Conservation (phyloP, 2,329 filamentous ascomycete genomes). For the Colletotrichum australisinense region DNA sequence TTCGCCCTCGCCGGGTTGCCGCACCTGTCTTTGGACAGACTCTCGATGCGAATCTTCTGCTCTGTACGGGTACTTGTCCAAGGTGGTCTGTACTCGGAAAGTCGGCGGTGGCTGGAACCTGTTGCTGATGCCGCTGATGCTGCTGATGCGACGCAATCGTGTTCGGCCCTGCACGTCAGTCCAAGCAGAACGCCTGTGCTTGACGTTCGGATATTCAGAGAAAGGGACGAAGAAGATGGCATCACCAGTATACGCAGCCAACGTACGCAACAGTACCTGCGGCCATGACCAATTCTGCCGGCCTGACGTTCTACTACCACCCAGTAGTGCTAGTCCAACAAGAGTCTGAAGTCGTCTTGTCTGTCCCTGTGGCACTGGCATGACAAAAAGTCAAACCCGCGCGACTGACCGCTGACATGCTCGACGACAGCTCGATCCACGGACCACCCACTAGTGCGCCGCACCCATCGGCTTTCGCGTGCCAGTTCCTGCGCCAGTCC, state of each 20-base stretch:
- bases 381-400: conserved; percentile 16
- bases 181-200: conserved; percentile 22
- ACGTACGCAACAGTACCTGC: background rate
- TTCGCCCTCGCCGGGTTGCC: background rate
- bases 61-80: background rate
- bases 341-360: background rate
- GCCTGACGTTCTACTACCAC: background rate
- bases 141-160: conserved; percentile 7
- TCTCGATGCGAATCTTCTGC: background rate
- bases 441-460: conserved; percentile 33
- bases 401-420: conserved; percentile 20
- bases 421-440: conserved; percentile 13
- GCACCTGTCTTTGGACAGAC: background rate
- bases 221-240: background rate
- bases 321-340: background rate
- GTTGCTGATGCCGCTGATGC: background rate
- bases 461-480: conserved; percentile 36
- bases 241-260: background rate
- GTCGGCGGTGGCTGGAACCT: too few species aligned
- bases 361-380: background rate
- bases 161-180: conserved; percentile 23
- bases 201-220: conserved; percentile 7
- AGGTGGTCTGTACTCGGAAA: background rate
- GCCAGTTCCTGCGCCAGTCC: conserved; percentile 36
- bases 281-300: background rate